A percentile compares a stretch with the other conserved stretches of the same genome.
Conservation (phyloP, 768 basidiomycete genomes). For the Sporobolomyces pararoseus region DNA sequence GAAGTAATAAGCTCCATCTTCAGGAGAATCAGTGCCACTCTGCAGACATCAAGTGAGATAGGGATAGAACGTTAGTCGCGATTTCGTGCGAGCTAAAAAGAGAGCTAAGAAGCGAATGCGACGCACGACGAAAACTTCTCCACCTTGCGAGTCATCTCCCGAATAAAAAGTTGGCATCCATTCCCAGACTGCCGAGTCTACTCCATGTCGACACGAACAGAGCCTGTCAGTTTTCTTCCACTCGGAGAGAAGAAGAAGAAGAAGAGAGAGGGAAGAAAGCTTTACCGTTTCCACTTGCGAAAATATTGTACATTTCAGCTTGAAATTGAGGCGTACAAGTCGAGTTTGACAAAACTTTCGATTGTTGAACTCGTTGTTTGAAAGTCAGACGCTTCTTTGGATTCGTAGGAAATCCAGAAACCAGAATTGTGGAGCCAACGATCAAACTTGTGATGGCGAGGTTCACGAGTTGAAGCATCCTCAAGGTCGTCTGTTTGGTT, state of each 20-base stretch:
- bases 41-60: neutral
- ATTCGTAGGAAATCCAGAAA: neutral
- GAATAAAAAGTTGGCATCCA: slow-evolving; percentile 7
- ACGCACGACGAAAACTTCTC: slow-evolving; percentile 13
- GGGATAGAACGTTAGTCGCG: neutral
- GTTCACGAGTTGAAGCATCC: neutral
- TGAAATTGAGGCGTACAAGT: neutral
- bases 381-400: neutral
- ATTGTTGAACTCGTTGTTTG: neutral
- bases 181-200: slow-evolving; percentile 10
- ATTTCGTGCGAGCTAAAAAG: too few relatives aligned
- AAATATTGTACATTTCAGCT: slow-evolving; percentile 3
- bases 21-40: slow-evolving; percentile 13
- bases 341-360: neutral
- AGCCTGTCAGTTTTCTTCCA: neutral
- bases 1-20: slow-evolving; percentile 11
- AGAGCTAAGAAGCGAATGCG: neutral
- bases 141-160: neutral
- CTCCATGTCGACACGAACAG: neutral
- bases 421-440: neutral
- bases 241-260: neutral
- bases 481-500: too few relatives aligned
- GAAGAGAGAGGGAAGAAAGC: neutral
- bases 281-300: neutral
- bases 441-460: neutral